Percentiles rank a stretch among this genome's conserved stretches.
Evolutionary conservation across 108 stramenopile genomes (phyloP).

Genomic region (Nitzschia sp.): DNA sequence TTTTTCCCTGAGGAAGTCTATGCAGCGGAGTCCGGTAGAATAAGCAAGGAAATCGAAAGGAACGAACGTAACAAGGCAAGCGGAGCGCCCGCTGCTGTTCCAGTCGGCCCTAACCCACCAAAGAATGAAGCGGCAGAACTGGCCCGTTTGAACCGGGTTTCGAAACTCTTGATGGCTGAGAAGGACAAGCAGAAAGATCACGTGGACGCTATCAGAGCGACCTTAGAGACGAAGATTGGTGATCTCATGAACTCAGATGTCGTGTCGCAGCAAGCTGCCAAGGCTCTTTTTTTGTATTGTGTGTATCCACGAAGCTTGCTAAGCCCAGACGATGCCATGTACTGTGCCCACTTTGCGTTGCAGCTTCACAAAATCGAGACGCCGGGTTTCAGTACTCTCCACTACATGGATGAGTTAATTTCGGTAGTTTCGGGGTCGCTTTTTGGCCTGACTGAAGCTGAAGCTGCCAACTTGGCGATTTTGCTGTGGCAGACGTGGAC

Average conservation of each 20-base stretch:
- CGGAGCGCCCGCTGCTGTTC: constrained; percentile 32
- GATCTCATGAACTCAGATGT: constrained; percentile 38
- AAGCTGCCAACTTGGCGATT: constrained; percentile 81
- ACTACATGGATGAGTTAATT: constrained; percentile 68
- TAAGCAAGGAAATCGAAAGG: constrained; percentile 73
- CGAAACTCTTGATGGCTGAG: constrained; percentile 53
- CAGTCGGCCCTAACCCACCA: constrained; percentile 29
- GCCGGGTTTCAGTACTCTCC: constrained; percentile 77
- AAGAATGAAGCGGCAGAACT: constrained; percentile 46
- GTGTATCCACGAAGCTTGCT: constrained; percentile 70
- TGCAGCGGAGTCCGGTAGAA: constrained; percentile 56
- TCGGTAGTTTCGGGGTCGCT: constrained; percentile 61
- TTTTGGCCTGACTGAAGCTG: constrained; percentile 85
- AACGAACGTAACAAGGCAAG: constrained; percentile 50
- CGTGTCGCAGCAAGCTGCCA: constrained; percentile 31
- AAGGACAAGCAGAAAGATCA: constrained; percentile 68
- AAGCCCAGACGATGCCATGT: constrained; percentile 88
- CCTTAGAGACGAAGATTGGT: constrained; percentile 46
- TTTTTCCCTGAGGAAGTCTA: constrained; percentile 71
- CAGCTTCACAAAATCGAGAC: constrained; percentile 77
- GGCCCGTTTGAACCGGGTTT: constrained; percentile 49
- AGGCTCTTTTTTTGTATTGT: constrained; percentile 70
- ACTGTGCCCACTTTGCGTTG: constrained; percentile 72
- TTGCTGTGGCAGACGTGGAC: constrained; percentile 79
- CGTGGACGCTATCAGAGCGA: constrained; percentile 40